Evolutionary conservation across 2,329 filamentous ascomycete species (phyloP), one percentile per base, ranked within the genome.

Genomic region (Neocatenulostroma microsporum): DNA sequence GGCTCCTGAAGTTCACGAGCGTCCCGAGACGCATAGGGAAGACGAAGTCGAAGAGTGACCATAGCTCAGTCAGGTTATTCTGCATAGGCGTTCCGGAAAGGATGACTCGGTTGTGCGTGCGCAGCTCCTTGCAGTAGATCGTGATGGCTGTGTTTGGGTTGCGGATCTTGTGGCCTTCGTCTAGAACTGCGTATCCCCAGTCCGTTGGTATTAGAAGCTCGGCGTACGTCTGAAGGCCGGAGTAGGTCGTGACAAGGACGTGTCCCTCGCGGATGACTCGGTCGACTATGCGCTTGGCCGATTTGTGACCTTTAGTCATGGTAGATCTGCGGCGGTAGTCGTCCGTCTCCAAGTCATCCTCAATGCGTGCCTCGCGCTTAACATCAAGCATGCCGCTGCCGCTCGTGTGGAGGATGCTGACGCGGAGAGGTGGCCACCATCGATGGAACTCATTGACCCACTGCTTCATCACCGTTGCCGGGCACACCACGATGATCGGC

Each of bases 381-480:
- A 93, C 69, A 47, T 94, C 87, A 36, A 95, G 67, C 89, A 98
- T 96, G 13, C 91, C 93, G 58, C 87, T 96, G 3, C 91, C 91
- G 4, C 91, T 95, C 1, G 86, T 86, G 57, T 98, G 91, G 32
- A 98, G 61, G 44, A 98, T 96, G 0, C 88, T 94, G 4, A 98
- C 91, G 27, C 93, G 77, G 21, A 98, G 69, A n/a, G 91, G 82
- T n/a, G 91, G 91, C 93, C 93, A 98, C 93, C 93, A 98, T 10
- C 82, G 79, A 62, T 98, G 93, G 51, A 98, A 96, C 56, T 98
- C 91, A 46, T 93, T 94, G 10, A 95, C 91, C 91, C 91, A 98
- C 58, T 98, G 91, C 43, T 86, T 83, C 66, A 98, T 80, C 17
- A 98, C 82, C 0, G 91, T 98, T 3, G 89, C 89, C 2, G 91